Evolutionary conservation across 2,329 filamentous ascomycete species (phyloP).

Genomic region (Chaetomiaceae sp.): DNA sequence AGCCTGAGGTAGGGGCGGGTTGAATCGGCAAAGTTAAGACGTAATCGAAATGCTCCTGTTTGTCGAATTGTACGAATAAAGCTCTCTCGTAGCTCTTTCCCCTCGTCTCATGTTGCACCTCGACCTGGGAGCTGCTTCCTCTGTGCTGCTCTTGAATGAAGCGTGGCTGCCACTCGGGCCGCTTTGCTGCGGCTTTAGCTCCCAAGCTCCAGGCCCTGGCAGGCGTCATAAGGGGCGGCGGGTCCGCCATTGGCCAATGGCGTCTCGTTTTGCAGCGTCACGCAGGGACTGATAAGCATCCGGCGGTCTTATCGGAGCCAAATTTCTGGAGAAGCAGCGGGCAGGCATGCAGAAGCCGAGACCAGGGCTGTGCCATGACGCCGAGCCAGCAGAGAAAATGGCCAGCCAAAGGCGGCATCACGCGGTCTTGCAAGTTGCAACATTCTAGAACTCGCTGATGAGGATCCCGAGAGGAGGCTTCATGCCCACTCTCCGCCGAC

Average conservation of each 20-base stretch:
- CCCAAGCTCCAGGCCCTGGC: constrained; percentile 1
- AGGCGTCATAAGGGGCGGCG: constrained; percentile 16
- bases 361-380: too few relatives aligned
- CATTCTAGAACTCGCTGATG: too few relatives aligned
- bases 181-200: constrained; percentile 30
- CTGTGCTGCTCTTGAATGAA: constrained; percentile 6
- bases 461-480: too few relatives aligned
- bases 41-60: too few relatives aligned
- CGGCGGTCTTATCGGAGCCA: constrained; percentile 9
- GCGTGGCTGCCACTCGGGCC: constrained; percentile 16
- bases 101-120: constrained; percentile 11
- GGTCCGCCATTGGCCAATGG: constrained; percentile 22
- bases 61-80: neutral
- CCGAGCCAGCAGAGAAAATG: neutral
- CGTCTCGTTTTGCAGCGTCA: neutral
- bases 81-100: too few relatives aligned
- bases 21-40: constrained; percentile 15
- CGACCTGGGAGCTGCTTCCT: neutral
- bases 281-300: constrained; percentile 1
- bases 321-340: neutral
- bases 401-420: neutral
- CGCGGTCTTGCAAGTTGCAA: neutral
- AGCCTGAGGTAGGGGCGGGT: constrained; percentile 2
- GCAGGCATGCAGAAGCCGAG: constrained; percentile 7
- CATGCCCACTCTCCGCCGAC: too few relatives aligned